Base-by-base conservation (phyloP, 164 flowering plant genomes). In the Amborella trichopoda region DNA sequence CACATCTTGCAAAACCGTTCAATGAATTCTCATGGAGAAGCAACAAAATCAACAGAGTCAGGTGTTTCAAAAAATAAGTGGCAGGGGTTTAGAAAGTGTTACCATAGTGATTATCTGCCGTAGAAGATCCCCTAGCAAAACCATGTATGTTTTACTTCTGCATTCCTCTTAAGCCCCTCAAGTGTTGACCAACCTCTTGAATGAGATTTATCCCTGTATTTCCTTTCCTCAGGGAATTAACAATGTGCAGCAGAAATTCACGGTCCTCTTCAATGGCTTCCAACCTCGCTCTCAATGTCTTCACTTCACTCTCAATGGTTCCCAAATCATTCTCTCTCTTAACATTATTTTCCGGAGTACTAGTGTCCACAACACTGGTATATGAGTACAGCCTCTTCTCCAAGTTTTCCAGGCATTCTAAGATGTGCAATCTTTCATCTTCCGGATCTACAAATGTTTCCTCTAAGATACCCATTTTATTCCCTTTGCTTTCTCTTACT, bases 161-260 rank as follows among this genome's bases (percentile, higher is more conserved):
- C n/a, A n/a, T n/a, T n/a, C n/a, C 44, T 11, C 62, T 63, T 61
- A 73, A 68, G 39, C 64, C 62, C 25, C 63, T 46, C 14, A 78
- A 58, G 57, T 68, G 62, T n/a, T 64, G 69, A 47, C 73, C 62
- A 43, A 76, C 76, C 52, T 69, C 72, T 32, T 51, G 53, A 59
- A 73, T 65, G 22, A 73, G 67, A 40, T 62, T 48, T 23, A 59
- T 50, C 26, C 74, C 78, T 54, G 71, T 70, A 19, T 58, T 56
- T 26, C 65, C 69, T 47, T 49, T 67, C 34, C 62, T 57, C 3
- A 62, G 57, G 26, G 64, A 46, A 46, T 50, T 47, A 17, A 65
- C 49, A 26, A 61, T 58, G 53, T 64, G 73, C 46, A 64, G 63
- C 26, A 69, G 49, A 61, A 71, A 66, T 44, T 49, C 71, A 33